Evolutionary conservation across 768 basidiomycete species (phyloP).

Genomic region (Fibroporia radiculosa): DNA sequence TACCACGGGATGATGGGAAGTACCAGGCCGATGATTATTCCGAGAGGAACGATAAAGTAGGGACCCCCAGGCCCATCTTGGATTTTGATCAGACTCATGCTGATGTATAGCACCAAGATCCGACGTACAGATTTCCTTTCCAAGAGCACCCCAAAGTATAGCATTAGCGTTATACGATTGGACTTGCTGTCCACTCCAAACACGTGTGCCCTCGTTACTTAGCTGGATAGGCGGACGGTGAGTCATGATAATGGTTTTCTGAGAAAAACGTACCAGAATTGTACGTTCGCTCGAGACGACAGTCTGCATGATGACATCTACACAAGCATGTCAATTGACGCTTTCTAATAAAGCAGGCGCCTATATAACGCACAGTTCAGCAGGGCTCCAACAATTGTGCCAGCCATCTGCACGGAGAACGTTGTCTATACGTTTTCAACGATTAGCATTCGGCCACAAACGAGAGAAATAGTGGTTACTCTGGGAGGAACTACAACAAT

Average conservation of each 20-base stretch:
- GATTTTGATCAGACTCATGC: background rate
- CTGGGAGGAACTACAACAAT: constrained; percentile 2
- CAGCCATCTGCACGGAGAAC: constrained; percentile 46
- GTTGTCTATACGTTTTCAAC: background rate
- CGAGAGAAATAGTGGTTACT: background rate
- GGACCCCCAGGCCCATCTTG: constrained; percentile 1
- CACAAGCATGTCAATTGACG: background rate
- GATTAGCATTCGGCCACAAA: background rate
- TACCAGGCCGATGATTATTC: constrained; percentile 3
- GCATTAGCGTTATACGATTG: constrained; percentile 42
- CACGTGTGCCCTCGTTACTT: constrained; percentile 42
- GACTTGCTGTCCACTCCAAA: constrained; percentile 43
- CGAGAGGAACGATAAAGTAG: constrained; percentile 4
- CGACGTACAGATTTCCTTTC: constrained; percentile 4
- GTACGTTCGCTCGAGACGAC: constrained; percentile 30
- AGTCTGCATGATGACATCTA: constrained; percentile 24
- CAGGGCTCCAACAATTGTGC: constrained; percentile 42
- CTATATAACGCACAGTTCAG: constrained; percentile 24
- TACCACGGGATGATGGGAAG: constrained; percentile 4
- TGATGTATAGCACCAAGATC: background rate
- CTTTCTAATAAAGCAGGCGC: background rate
- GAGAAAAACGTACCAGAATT: constrained; percentile 23
- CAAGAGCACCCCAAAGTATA: constrained; percentile 5
- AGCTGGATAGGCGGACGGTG: constrained; percentile 12
- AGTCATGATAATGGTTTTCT: background rate